These are phyloP conservation scores for Hemisphaericaspora xylanilytica DNA, from an alignment of 1,139 yeast species.

Conservation along the genomic window DNA sequence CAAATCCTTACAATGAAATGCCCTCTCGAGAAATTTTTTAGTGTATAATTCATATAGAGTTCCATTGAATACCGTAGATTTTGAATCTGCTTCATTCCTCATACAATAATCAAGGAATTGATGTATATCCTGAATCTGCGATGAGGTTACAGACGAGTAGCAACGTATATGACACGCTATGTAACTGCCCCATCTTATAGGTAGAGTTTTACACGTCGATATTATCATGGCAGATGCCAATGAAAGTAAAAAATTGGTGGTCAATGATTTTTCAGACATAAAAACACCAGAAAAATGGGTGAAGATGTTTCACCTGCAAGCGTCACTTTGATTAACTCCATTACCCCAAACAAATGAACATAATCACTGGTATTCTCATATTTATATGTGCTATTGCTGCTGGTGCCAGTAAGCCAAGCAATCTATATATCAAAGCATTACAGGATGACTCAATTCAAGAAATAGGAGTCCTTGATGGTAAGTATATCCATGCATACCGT, in stretches of 20 bases:
- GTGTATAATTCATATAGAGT: constrained; percentile 65
- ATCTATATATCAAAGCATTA: constrained; percentile 14
- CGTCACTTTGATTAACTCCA: neutral
- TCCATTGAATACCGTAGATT: constrained; percentile 60
- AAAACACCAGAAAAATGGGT: too few relatives aligned
- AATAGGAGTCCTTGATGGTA: constrained; percentile 18
- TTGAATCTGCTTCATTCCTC: constrained; percentile 19
- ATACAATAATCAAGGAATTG: constrained; percentile 32
- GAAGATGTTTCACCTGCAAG: too few relatives aligned
- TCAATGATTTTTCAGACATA: too few relatives aligned
- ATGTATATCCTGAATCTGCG: constrained; percentile 20
- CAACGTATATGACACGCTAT: neutral
- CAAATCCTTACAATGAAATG: constrained; percentile 43
- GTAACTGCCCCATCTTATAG: neutral
- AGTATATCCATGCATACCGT: constrained; percentile 1
- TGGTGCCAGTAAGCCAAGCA: constrained; percentile 7
- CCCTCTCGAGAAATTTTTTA: constrained; percentile 42
- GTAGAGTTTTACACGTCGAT: neutral
- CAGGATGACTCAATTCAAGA: constrained; percentile 10
- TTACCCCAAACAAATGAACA: constrained; percentile 1
- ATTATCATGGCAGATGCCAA: neutral
- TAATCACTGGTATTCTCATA: neutral
- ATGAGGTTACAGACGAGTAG: neutral
- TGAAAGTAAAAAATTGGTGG: too few relatives aligned
- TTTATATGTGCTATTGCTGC: constrained; percentile 6